A percentile compares a stretch with the other conserved stretches of the same genome.
Conservation (phyloP, 2,329 filamentous ascomycete species). For the Cladophialophora immunda region DNA sequence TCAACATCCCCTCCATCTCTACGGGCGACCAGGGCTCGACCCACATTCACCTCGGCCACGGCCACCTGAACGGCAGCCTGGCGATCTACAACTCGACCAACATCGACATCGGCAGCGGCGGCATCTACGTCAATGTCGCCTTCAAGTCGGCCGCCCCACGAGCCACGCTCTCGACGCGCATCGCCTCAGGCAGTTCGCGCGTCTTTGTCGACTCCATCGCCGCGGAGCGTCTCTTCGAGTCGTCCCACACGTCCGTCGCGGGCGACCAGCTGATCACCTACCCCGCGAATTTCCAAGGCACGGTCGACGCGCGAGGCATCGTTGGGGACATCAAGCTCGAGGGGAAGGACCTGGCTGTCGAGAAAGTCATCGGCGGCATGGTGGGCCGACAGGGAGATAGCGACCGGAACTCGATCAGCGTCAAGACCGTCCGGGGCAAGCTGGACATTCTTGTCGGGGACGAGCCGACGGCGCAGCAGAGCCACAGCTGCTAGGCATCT, state of each 20-base stretch:
- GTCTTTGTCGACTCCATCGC: conserved; percentile 34
- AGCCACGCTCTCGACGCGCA: conserved; percentile 29
- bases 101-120: conserved; percentile 26
- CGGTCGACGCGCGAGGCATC: conserved; percentile 30
- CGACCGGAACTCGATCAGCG: conserved; percentile 26
- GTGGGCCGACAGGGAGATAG: conserved; percentile 30
- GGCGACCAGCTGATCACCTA: conserved; percentile 35
- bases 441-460: conserved; percentile 35
- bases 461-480: not conserved
- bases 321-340: conserved; percentile 30
- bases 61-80: conserved; percentile 29
- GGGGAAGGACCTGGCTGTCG: conserved; percentile 33
- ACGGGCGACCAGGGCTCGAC: conserved; percentile 26
- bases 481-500: not conserved
- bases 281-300: conserved; percentile 35
- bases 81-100: conserved; percentile 31
- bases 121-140: conserved; percentile 29
- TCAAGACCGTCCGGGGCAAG: conserved; percentile 30
- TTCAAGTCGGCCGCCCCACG: conserved; percentile 26
- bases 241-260: conserved; percentile 25
- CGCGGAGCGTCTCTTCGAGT: conserved; percentile 24
- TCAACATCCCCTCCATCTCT: conserved; percentile 31
- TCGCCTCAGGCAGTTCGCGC: conserved; percentile 27
- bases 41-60: conserved; percentile 30
- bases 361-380: conserved; percentile 31